Conservation (phyloP, 2,329 filamentous ascomycete species). For the Arthroderma sp. region DNA sequence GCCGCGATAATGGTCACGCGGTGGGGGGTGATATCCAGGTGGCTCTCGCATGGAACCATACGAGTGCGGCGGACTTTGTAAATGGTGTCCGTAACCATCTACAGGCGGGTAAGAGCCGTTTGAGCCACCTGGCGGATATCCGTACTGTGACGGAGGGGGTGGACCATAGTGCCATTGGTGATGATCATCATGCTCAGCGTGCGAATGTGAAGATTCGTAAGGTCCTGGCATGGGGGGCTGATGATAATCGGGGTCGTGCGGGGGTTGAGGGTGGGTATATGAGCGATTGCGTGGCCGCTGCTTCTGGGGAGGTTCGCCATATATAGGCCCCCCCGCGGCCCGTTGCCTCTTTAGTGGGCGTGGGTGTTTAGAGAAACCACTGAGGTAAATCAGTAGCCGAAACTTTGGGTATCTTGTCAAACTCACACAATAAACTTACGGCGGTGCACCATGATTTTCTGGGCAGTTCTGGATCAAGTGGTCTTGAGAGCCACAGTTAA, state of each 20-base stretch:
- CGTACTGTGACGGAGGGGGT: slow-evolving; percentile 12
- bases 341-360: slow-evolving; percentile 18
- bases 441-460: slow-evolving; percentile 18
- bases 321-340: slow-evolving; percentile 6
- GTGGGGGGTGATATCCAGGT: slow-evolving; percentile 9
- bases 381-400: slow-evolving; percentile 1
- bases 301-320: slow-evolving; percentile 12
- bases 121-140: slow-evolving; percentile 14
- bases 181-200: slow-evolving; percentile 1
- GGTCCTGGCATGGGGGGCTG: slow-evolving; percentile 10
- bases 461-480: slow-evolving; percentile 24
- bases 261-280: slow-evolving; percentile 12
- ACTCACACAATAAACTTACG: slow-evolving; percentile 15
- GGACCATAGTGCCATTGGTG: slow-evolving; percentile 13
- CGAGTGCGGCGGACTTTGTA: slow-evolving; percentile 7
- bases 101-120: slow-evolving; percentile 11
- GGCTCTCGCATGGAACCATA: slow-evolving; percentile 6
- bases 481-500: slow-evolving; percentile 21
- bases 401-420: not conserved
- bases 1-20: slow-evolving; percentile 1
- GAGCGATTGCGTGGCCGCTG: slow-evolving; percentile 11
- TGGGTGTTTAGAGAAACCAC: slow-evolving; percentile 10
- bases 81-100: slow-evolving; percentile 12
- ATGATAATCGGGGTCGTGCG: slow-evolving; percentile 12
- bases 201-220: slow-evolving; percentile 11